phyloP scores from a whole-genome alignment of 441 rosid genomes.

The Pelargonium exstipulatum region DNA sequence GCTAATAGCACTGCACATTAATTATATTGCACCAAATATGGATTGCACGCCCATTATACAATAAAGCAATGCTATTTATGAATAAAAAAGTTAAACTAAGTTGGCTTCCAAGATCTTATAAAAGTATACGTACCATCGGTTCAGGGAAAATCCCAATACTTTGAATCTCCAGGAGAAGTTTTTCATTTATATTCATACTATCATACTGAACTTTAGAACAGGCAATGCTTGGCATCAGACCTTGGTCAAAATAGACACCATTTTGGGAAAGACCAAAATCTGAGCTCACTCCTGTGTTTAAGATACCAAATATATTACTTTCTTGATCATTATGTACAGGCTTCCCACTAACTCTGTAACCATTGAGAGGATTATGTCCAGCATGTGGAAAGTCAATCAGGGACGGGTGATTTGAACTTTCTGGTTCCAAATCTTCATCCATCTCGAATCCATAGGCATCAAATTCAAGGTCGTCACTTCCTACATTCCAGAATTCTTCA shows the following conservation, averaged over 20 bases:
- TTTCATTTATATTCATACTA: conserved; percentile 57
- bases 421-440: conserved; percentile 55
- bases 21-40: background rate
- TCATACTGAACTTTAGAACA: conserved; percentile 56
- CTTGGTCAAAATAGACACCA: conserved; percentile 43
- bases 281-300: conserved; percentile 38
- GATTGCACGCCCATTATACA: no score
- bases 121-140: no score
- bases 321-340: conserved; percentile 47
- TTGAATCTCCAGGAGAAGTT: conserved; percentile 66
- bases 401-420: conserved; percentile 39
- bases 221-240: conserved; percentile 29
- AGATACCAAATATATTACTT: conserved; percentile 35
- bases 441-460: conserved; percentile 50
- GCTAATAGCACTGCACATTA: no score
- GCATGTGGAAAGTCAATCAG: conserved; percentile 34
- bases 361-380: conserved; percentile 39
- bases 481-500: conserved; percentile 20
- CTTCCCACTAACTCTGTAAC: conserved; percentile 46
- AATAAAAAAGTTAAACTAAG: background rate
- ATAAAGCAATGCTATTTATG: no score
- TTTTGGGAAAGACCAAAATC: conserved; percentile 35
- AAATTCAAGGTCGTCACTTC: no score
- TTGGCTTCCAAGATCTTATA: no score
- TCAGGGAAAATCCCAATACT: conserved; percentile 79